A percentile compares a stretch with the other conserved stretches of the same genome.
Conservation (phyloP, 2,329 filamentous ascomycete species). For the Colletotrichum magnum region DNA sequence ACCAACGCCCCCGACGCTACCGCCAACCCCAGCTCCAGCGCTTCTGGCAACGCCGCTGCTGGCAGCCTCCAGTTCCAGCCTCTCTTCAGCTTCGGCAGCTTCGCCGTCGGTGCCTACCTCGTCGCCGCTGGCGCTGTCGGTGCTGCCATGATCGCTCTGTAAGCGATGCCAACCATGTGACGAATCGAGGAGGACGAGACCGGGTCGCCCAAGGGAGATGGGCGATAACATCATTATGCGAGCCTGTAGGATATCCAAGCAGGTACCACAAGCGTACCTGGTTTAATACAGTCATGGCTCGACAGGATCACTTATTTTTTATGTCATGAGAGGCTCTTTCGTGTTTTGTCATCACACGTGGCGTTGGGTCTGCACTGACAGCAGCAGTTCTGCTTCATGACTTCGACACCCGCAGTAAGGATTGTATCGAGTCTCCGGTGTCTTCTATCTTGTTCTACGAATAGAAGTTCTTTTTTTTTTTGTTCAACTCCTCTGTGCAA, state of each 20-base stretch:
- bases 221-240: conserved; percentile 23
- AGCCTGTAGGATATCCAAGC: conserved; percentile 38
- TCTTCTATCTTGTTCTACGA: conserved; percentile 24
- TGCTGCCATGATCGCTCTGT: conserved; percentile 68
- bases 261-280: conserved; percentile 22
- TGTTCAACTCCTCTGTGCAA: background rate
- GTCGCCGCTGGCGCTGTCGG: conserved; percentile 66
- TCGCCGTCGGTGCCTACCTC: conserved; percentile 65
- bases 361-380: conserved; percentile 37
- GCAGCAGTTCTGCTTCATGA: conserved; percentile 38
- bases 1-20: conserved; percentile 54
- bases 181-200: conserved; percentile 26
- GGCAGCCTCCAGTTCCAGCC: conserved; percentile 54
- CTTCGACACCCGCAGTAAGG: conserved; percentile 21
- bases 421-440: conserved; percentile 17
- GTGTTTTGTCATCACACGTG: conserved; percentile 33
- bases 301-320: conserved; percentile 22
- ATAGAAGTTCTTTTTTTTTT: conserved; percentile 36
- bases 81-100: conserved; percentile 61
- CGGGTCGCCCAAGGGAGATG: conserved; percentile 1
- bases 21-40: conserved; percentile 43
- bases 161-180: conserved; percentile 46
- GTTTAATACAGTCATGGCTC: conserved; percentile 38
- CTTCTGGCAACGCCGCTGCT: conserved; percentile 38
- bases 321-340: conserved; percentile 36